Conservation (phyloP, 306 rosid species). For the Ochetophila trinervis region DNA sequence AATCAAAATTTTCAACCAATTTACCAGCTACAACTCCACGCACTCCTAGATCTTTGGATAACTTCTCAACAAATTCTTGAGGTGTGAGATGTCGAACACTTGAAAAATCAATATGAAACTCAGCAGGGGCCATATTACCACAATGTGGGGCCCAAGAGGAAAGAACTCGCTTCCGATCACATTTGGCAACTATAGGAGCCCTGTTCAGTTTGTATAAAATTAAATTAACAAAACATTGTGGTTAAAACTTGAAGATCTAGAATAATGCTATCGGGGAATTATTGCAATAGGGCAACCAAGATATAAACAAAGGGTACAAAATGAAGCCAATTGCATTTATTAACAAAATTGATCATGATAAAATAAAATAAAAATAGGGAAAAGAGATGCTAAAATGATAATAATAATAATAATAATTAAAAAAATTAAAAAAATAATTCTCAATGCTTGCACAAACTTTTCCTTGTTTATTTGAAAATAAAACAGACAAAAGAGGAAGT, state of each 20-base stretch:
- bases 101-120: constrained; percentile 70
- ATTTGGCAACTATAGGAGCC: constrained; percentile 84
- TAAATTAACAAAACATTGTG: background rate
- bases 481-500: too few species aligned
- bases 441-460: too few species aligned
- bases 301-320: background rate
- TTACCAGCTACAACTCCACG: constrained; percentile 89
- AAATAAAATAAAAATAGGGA: too few species aligned
- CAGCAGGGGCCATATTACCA: constrained; percentile 58
- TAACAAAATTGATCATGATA: background rate
- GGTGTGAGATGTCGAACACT: constrained; percentile 79
- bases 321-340: background rate
- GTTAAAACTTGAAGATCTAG: background rate
- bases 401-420: too few species aligned
- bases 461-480: too few species aligned
- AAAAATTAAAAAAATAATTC: too few species aligned
- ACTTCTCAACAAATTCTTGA: constrained; percentile 74
- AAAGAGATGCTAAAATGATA: too few species aligned
- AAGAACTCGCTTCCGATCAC: constrained; percentile 80
- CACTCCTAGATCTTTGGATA: constrained; percentile 73
- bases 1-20: background rate
- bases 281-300: background rate
- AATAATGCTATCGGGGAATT: background rate
- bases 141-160: constrained; percentile 81
- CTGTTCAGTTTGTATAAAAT: constrained; percentile 41